Evolutionary conservation across 140 eudicot species (phyloP), one percentile per base, ranked within the genome.

Genomic region (Artemisia princeps): DNA sequence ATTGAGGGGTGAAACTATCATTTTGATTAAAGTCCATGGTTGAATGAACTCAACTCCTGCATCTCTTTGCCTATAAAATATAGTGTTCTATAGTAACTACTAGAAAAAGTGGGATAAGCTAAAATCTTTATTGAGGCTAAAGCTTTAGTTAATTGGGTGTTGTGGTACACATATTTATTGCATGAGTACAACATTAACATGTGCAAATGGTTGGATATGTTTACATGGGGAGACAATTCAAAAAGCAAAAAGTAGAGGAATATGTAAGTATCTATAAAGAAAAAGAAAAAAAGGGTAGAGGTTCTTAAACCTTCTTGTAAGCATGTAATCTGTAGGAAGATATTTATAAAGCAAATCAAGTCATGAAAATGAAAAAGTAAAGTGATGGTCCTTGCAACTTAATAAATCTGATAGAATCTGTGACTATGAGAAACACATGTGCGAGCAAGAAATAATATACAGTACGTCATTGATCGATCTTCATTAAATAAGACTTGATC

Each of bases 241-340:
- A 60, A 62, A 75, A 62, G 72, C 52, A 54, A 19, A 75, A 75
- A 40, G 73, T 50, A 46, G 22, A 54, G 15, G 16, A 42, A 0
- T 26, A 26, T 26, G 33, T 26, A 26, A 26, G 33, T 26, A 60
- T 22, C 40, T 4, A 62, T 11, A 68, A 42, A 74, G 70, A 61
- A 68, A 75, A 69, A 75, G 79, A 23, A 62, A 62, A 56, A 17
- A 74, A 52, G 61, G 15, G 44, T 42, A 55, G 33, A 62, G 80
- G 72, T 76, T 62, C 80, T 56, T 76, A 76, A 76, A 76, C 80
- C 80, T 44, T 62, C 67, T 62, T 76, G 72, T 76, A 76, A 76
- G 80, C 76, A 69, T 76, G 67, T 62, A 45, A 62, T 69, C 69
- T 69, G 62, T 76, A 37, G 69, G 66, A 40, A 52, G 59, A 69